phyloP scores from a whole-genome alignment of 1,284 basidiomycete species.

The Ceratobasidium sp. region DNA sequence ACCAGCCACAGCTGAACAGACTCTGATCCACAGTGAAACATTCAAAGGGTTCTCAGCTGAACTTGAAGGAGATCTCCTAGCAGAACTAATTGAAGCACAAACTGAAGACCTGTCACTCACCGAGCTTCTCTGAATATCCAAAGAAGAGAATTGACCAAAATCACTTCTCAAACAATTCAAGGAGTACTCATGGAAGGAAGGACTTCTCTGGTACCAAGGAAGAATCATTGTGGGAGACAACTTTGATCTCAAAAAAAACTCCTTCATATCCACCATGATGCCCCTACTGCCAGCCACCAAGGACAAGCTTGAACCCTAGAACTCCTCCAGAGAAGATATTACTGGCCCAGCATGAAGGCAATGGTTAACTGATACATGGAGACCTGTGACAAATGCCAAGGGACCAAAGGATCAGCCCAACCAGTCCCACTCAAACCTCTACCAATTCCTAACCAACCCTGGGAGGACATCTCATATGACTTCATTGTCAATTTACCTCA shows the following conservation, averaged over 20 bases:
- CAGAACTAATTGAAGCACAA: too few relatives aligned
- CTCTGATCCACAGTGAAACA: too few relatives aligned
- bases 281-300: background rate
- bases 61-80: too few relatives aligned
- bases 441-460: constrained; percentile 45
- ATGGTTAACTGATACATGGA: background rate
- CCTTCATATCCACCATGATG: background rate
- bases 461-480: constrained; percentile 50
- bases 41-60: too few relatives aligned
- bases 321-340: background rate
- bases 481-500: constrained; percentile 49
- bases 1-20: too few relatives aligned
- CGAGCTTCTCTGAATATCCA: too few relatives aligned
- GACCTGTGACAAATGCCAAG: background rate
- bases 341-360: background rate
- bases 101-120: too few relatives aligned
- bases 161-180: background rate
- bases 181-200: background rate
- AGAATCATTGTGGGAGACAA: background rate
- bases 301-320: background rate
- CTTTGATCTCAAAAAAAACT: background rate
- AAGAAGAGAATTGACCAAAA: too few relatives aligned
- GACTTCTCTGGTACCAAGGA: background rate
- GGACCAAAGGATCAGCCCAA: background rate
- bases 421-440: constrained; percentile 43